Evolutionary conservation across 2,329 filamentous ascomycete genomes (phyloP).

Genomic region (Xylariaceae sp.): DNA sequence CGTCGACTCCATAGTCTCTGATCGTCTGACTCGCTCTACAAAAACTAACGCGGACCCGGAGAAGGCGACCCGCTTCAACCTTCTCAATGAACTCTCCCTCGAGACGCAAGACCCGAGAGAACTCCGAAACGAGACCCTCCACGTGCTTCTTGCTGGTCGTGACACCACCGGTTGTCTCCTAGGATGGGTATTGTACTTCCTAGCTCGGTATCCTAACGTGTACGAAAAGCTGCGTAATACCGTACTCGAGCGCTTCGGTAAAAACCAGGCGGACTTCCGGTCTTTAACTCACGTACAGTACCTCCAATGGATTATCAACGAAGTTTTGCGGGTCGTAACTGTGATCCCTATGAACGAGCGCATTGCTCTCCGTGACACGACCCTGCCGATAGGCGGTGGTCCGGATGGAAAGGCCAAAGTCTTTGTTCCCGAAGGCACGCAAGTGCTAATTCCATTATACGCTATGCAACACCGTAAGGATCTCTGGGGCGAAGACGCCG

Average conservation of each 20-base stretch:
- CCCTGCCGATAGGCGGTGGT: slow-evolving; percentile 55
- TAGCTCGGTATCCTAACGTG: slow-evolving; percentile 48
- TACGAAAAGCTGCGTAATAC: slow-evolving; percentile 51
- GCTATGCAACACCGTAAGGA: slow-evolving; percentile 39
- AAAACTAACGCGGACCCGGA: slow-evolving; percentile 43
- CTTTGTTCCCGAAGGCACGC: slow-evolving; percentile 50
- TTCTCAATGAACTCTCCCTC: slow-evolving; percentile 56
- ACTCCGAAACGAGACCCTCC: slow-evolving; percentile 53
- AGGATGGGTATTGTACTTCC: slow-evolving; percentile 52
- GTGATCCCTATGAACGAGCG: slow-evolving; percentile 40
- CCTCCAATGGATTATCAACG: slow-evolving; percentile 11
- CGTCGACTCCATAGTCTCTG: slow-evolving; percentile 70
- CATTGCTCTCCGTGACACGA: slow-evolving; percentile 41
- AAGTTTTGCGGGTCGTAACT: slow-evolving; percentile 23
- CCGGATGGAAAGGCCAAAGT: slow-evolving; percentile 49
- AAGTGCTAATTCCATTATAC: slow-evolving; percentile 45
- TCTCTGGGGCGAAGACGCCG: slow-evolving; percentile 37
- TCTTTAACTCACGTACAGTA: slow-evolving; percentile 20
- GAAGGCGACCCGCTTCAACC: slow-evolving; percentile 39
- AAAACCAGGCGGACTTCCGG: slow-evolving; percentile 42
- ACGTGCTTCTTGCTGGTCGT: slow-evolving; percentile 55
- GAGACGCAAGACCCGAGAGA: slow-evolving; percentile 48
- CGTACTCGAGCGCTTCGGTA: slow-evolving; percentile 60
- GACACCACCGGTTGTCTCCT: slow-evolving; percentile 60
- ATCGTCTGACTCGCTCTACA: slow-evolving; percentile 58